Evolutionary conservation across 805 yeast genomes (phyloP).

Genomic region (Candida morakotiae): DNA sequence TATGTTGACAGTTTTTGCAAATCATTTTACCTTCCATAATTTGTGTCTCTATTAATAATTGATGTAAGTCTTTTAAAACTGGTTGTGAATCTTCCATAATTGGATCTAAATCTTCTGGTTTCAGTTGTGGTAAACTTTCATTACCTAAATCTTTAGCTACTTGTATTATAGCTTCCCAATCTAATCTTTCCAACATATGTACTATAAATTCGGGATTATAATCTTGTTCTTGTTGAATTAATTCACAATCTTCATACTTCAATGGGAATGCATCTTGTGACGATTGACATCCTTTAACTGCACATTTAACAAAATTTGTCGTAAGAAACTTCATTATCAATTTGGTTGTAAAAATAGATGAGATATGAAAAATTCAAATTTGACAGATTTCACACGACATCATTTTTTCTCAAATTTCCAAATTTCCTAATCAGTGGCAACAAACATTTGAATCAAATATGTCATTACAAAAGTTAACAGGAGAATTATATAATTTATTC

Average conservation of each 20-base stretch:
- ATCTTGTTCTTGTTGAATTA: constrained; percentile 76
- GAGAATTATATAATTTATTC: constrained; percentile 63
- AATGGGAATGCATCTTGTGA: constrained; percentile 80
- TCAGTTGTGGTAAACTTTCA: constrained; percentile 50
- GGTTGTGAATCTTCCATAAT: constrained; percentile 48
- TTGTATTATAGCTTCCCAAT: constrained; percentile 79
- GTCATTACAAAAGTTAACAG: constrained; percentile 68
- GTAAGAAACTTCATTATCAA: constrained; percentile 80
- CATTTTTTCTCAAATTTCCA: neutral
- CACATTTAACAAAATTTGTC: constrained; percentile 94
- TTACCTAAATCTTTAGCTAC: constrained; percentile 75
- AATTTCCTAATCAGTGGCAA: too few relatives aligned
- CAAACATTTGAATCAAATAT: constrained; percentile 18
- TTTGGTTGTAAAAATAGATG: neutral
- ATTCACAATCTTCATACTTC: constrained; percentile 58
- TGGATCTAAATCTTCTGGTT: constrained; percentile 57
- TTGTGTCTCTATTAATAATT: constrained; percentile 76
- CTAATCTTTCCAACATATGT: constrained; percentile 73
- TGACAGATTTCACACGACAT: neutral
- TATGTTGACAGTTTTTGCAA: constrained; percentile 81
- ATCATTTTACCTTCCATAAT: constrained; percentile 86
- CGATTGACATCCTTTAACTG: constrained; percentile 75
- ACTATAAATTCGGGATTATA: constrained; percentile 76
- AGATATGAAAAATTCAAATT: neutral
- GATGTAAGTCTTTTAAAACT: constrained; percentile 71